Evolutionary conservation across 108 stramenopile genomes (phyloP), one percentile per base, ranked within the genome.

Genomic region (Fragilaria crotonensis): DNA sequence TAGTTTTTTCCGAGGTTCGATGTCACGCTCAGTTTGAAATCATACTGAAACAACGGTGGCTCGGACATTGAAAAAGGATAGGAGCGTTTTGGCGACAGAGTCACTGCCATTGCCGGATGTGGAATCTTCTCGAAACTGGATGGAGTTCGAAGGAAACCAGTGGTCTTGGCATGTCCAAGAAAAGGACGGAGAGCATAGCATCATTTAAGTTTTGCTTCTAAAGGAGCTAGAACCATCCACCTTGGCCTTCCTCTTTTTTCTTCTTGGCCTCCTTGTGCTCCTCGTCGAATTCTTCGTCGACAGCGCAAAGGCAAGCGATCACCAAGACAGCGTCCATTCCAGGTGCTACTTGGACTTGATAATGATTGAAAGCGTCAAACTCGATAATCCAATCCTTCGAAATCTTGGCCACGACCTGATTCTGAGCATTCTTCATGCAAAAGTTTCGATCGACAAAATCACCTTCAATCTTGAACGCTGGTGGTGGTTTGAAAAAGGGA

Each of bases 1-100:
- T 90, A 47, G 71, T 93, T 14, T 86, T 88, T 46, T 88, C 92
- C 9, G 89, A 83, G 78, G 84, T 87, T 5, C 88, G 90, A 58
- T 86, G 87, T 2, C 89, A 93, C 49, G 88, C 79, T 20, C 73
- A 88, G 9, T 93, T 93, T 72, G 92, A 88, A 1, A 80, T 93
- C 32, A 90, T 93, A 41, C n/a, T n/a, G n/a, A 69, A 70, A 28
- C 81, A 82, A 49, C 68, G 27, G 29, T 30, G 25, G 25, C 19
- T 33, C 20, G 54, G 33, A 1, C 5, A 50, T 50, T 7, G 20
- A 23, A 19, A 19, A 25, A 25, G 9, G 20, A 50, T 23, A 41
- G 36, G 11, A 41, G 14, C 36, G 14, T n/a, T n/a, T n/a, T n/a
- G n/a, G n/a, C 23, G 30, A 56, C 54, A 31, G 33, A 4, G 54